phyloP scores from a whole-genome alignment of 169 alveolate genomes.

The Plasmodium fragile region DNA sequence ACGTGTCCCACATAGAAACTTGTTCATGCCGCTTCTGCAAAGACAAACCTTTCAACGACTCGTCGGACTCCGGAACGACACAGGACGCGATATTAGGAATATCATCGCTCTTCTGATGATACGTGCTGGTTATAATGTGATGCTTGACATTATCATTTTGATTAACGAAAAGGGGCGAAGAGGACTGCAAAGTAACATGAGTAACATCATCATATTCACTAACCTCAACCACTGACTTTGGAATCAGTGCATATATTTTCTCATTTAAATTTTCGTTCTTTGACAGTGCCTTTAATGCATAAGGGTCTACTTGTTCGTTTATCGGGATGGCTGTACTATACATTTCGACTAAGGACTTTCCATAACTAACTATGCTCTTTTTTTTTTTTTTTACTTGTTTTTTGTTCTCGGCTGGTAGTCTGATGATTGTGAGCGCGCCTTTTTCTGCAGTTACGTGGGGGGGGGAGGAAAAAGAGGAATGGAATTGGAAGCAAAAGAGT shows the following conservation, averaged over 20 bases:
- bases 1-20: neutral
- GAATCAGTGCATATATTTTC: conserved; percentile 70
- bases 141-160: conserved; percentile 54
- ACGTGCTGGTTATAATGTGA: conserved; percentile 39
- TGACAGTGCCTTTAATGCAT: conserved; percentile 67
- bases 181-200: conserved; percentile 70
- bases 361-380: conserved; percentile 30
- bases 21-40: neutral
- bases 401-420: conserved; percentile 70
- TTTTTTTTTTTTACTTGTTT: conserved; percentile 76
- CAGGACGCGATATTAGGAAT: conserved; percentile 60
- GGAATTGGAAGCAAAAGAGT: neutral
- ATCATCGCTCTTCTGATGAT: conserved; percentile 33
- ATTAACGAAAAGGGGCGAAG: conserved; percentile 73
- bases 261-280: conserved; percentile 38
- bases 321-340: conserved; percentile 75
- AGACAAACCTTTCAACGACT: conserved; percentile 58
- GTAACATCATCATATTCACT: conserved; percentile 60
- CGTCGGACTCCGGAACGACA: conserved; percentile 39
- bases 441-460: conserved; percentile 13
- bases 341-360: conserved; percentile 58
- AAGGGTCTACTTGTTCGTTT: conserved; percentile 46
- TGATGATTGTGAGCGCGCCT: conserved; percentile 58
- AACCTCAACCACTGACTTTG: conserved; percentile 73
- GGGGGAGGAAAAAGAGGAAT: neutral